Evolutionary conservation across 208 protist species (phyloP), one percentile per base, ranked within the genome.

Genomic region (Crithidia sp.): DNA sequence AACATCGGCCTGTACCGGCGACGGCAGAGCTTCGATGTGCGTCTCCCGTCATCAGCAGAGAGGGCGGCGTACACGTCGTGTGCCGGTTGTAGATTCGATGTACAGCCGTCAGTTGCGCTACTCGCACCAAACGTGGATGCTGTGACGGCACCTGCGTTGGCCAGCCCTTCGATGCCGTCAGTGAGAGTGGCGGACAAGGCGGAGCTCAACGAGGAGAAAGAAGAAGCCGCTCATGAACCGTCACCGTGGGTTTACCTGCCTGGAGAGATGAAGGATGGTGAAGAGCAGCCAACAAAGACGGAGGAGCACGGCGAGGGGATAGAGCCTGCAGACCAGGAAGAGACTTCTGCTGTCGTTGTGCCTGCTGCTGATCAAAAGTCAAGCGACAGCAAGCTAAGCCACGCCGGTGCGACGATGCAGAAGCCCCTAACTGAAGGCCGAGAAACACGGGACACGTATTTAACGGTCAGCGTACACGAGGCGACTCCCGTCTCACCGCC

Each of bases 1-100:
- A 41, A 63, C 8, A n/a, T 37, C 7, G 19, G 10, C 2, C 7
- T 37, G 41, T 8, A 50, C 8, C 3, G 2, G 14, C 5, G 7
- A n/a, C 7, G 37, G 36, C 41, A 47, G n/a, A 7, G 16, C 10
- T 66, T 66, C 47, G 60, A 66, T 41, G 60, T 66, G 45, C 45
- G 60, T 8, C 60, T 66, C 5, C 60, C 60, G 44, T 12, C 50
- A 7, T 17, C 19, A 12, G 13, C 59, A 2, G 19, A 8, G n/a
- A 16, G 4, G 4, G 10, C 5, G 44, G 41, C 2, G 10, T 44
- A 2, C 7, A 12, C 13, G 19, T 37, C 45, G 7, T 39, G 19
- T 28, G 37, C 39, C 1, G 12, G 19, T 0, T 28, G 16, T 12
- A n/a, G 5, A 0, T 64, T 50, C 59, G 14, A 64, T 37, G 43